These are phyloP conservation scores for Metschnikowia borealis DNA, from an alignment of 805 yeast genomes.

Conservation along the genomic window DNA sequence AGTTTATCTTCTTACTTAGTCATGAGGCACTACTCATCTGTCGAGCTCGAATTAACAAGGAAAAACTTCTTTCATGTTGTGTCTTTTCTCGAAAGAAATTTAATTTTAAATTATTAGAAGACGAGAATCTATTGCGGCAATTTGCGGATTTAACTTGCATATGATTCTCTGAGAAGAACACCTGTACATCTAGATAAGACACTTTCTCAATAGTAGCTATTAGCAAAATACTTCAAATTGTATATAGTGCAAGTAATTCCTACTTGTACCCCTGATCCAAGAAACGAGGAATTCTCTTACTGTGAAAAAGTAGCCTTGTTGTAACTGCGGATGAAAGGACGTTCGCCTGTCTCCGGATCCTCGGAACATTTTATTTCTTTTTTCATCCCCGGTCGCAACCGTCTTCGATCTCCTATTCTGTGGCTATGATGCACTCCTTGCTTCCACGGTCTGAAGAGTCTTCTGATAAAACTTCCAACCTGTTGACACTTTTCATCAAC, in stretches of 20 bases:
- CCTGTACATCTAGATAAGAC: background rate
- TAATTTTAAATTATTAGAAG: background rate
- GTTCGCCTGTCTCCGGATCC: background rate
- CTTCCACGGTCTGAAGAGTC: background rate
- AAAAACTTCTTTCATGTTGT: background rate
- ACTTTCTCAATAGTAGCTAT: background rate
- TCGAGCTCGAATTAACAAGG: background rate
- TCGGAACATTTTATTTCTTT: slow-evolving; percentile 3
- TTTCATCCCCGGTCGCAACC: slow-evolving; percentile 4
- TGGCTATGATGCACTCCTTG: slow-evolving; percentile 5
- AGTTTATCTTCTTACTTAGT: too few relatives aligned
- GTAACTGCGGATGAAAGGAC: background rate
- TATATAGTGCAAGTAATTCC: background rate
- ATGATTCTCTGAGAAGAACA: slow-evolving; percentile 1
- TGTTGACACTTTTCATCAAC: background rate
- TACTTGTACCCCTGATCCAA: background rate
- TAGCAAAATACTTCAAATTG: background rate
- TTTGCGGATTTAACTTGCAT: background rate
- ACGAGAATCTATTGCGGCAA: background rate
- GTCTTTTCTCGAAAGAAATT: background rate
- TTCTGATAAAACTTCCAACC: background rate
- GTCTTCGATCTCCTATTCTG: slow-evolving; percentile 3
- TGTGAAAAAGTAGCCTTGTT: background rate
- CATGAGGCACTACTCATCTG: too few relatives aligned
- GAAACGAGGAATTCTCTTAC: background rate